Percentiles rank a stretch among this genome's conserved stretches.
Evolutionary conservation across 257 asterid species (phyloP).

Genomic region (Nemophila menziesii): DNA sequence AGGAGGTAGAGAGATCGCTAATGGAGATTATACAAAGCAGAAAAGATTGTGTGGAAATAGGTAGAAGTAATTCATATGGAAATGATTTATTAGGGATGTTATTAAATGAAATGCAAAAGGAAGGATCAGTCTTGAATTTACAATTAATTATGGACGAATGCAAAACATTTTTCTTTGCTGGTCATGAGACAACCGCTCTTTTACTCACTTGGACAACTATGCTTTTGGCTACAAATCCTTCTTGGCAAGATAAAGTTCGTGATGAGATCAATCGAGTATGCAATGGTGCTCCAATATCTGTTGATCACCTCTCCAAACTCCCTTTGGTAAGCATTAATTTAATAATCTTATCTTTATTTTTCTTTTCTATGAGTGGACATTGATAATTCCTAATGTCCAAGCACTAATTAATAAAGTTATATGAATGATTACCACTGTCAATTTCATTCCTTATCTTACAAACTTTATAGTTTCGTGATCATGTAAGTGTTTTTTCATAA

Average conservation of each 20-base stretch:
- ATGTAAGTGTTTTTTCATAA: too few relatives aligned
- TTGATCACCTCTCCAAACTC: constrained; percentile 71
- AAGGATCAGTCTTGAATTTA: constrained; percentile 50
- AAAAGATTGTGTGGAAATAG: constrained; percentile 58
- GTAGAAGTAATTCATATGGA: constrained; percentile 59
- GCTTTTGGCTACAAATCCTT: constrained; percentile 63
- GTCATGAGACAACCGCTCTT: constrained; percentile 86
- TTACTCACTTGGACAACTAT: constrained; percentile 87
- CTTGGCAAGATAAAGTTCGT: constrained; percentile 72
- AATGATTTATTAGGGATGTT: constrained; percentile 72
- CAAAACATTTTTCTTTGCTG: constrained; percentile 93
- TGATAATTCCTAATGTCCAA: background rate
- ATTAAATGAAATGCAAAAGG: constrained; percentile 63
- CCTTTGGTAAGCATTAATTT: constrained; percentile 32
- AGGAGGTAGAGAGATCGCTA: constrained; percentile 61
- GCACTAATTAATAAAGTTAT: too few relatives aligned
- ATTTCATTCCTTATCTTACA: too few relatives aligned
- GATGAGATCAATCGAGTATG: constrained; percentile 49
- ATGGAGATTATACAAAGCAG: constrained; percentile 92
- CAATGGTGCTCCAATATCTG: constrained; percentile 31
- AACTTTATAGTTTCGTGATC: too few relatives aligned
- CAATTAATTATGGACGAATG: constrained; percentile 92
- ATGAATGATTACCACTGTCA: too few relatives aligned
- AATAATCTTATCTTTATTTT: background rate
- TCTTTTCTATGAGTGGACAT: background rate